Conservation (phyloP, 768 basidiomycete species). For the Xerocomus potaroensis region DNA sequence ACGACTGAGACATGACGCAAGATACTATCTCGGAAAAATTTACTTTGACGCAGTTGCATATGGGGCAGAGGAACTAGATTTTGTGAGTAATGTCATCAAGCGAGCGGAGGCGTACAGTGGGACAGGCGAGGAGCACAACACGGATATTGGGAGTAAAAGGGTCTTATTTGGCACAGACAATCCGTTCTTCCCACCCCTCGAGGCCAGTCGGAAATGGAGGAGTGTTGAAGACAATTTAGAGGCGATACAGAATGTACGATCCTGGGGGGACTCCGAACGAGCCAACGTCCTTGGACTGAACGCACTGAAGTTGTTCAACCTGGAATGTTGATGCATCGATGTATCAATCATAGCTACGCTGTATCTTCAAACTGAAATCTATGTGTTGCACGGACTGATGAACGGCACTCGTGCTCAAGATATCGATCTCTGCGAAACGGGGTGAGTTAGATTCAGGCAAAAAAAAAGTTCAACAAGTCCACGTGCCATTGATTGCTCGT, state of each 20-base stretch:
- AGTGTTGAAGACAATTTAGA: slow-evolving; percentile 84
- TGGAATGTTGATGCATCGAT: slow-evolving; percentile 28
- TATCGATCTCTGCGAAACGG: slow-evolving; percentile 76
- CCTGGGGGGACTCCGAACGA: slow-evolving; percentile 50
- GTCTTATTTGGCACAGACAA: slow-evolving; percentile 87
- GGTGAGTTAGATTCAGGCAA: slow-evolving; percentile 1
- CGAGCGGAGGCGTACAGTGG: slow-evolving; percentile 50
- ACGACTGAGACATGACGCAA: slow-evolving; percentile 73
- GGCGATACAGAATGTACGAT: slow-evolving; percentile 50
- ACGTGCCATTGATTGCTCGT: slow-evolving; percentile 76
- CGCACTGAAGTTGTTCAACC: slow-evolving; percentile 65
- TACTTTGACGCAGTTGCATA: slow-evolving; percentile 89
- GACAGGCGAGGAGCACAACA: slow-evolving; percentile 29
- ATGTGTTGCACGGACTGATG: slow-evolving; percentile 93
- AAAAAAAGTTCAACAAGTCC: neutral
- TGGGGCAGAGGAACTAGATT: slow-evolving; percentile 78
- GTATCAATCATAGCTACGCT: slow-evolving; percentile 30
- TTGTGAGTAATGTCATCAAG: slow-evolving; percentile 66
- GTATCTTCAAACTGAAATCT: slow-evolving; percentile 96
- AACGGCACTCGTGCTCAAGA: slow-evolving; percentile 84
- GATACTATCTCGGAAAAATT: slow-evolving; percentile 76
- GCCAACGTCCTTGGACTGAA: slow-evolving; percentile 67
- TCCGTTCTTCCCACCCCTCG: slow-evolving; percentile 86
- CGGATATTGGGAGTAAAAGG: slow-evolving; percentile 46
- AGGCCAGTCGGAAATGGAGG: slow-evolving; percentile 66